Percentiles rank a stretch among this genome's conserved stretches.
Evolutionary conservation across 2,329 filamentous ascomycete species (phyloP).

Genomic region (Colletotrichum sp.): DNA sequence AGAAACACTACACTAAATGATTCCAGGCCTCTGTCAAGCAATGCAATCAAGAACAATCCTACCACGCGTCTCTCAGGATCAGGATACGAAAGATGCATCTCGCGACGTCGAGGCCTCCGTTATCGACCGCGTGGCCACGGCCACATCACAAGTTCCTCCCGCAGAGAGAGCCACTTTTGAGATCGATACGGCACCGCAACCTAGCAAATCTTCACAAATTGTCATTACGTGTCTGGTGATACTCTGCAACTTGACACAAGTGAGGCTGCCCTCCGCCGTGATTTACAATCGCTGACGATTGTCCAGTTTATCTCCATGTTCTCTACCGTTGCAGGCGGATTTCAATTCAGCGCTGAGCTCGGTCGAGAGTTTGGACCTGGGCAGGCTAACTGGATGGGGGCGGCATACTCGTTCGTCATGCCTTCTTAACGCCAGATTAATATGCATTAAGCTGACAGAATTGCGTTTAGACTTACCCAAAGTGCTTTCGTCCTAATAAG

Average conservation of each 20-base stretch:
- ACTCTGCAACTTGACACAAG: not conserved
- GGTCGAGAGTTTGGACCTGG: not conserved
- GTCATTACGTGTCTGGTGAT: not conserved
- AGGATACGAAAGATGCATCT: not conserved
- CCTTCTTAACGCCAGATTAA: accelerated
- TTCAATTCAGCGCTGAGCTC: not conserved
- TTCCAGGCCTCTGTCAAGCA: not conserved
- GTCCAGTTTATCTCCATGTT: not conserved
- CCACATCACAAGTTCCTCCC: not conserved
- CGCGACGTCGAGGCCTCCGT: not conserved
- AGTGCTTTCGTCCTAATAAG: not conserved
- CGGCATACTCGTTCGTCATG: not conserved
- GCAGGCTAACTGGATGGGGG: not conserved
- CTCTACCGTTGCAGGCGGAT: not conserved
- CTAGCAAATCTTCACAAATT: not conserved
- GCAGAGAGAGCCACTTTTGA: not conserved
- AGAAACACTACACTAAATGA: not conserved
- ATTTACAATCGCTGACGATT: not conserved
- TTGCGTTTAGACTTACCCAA: not conserved
- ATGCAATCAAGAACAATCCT: not conserved
- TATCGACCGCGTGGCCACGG: not conserved
- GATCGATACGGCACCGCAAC: not conserved
- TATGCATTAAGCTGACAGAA: not conserved
- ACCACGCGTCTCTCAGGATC: not conserved
- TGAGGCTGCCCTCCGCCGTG: not conserved